Evolutionary conservation across 2,329 filamentous ascomycete species (phyloP).

Genomic region (Aureobasidium sp.): DNA sequence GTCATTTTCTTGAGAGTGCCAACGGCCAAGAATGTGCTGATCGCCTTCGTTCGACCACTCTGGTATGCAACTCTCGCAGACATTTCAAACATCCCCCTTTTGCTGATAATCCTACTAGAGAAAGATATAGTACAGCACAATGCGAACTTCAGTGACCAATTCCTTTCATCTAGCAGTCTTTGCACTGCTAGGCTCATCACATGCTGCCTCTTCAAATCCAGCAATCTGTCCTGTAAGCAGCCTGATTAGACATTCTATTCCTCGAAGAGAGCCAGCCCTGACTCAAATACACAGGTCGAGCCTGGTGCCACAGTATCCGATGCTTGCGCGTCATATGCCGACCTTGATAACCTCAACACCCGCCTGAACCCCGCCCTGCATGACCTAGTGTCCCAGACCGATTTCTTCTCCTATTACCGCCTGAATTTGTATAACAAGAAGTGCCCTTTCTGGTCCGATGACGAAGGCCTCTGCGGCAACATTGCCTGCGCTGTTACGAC

Average conservation of each 20-base stretch:
- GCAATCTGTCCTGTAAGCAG: conserved; percentile 50
- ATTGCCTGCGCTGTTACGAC: conserved; percentile 94
- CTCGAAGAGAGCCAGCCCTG: conserved; percentile 25
- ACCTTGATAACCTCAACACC: conserved; percentile 75
- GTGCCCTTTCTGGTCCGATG: conserved; percentile 95
- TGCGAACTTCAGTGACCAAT: conserved; percentile 18
- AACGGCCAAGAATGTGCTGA: conserved; percentile 7
- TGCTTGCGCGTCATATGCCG: conserved; percentile 87
- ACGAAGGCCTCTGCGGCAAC: conserved; percentile 91
- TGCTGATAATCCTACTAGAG: background rate
- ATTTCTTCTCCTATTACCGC: conserved; percentile 98
- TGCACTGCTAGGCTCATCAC: conserved; percentile 39
- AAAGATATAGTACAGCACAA: conserved; percentile 2
- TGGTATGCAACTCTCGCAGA: background rate
- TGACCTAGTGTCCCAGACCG: conserved; percentile 75
- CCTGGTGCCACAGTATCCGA: conserved; percentile 84
- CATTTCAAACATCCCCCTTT: background rate
- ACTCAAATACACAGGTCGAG: conserved; percentile 58
- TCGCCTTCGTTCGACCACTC: background rate
- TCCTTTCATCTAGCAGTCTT: conserved; percentile 55
- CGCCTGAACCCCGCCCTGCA: conserved; percentile 68
- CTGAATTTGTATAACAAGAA: conserved; percentile 89
- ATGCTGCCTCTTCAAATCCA: conserved; percentile 28
- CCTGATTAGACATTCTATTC: conserved; percentile 14
- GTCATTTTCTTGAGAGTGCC: background rate